These are phyloP conservation scores for Aspergillus leporis DNA, from an alignment of 495 filamentous ascomycete genomes.

Conservation along the genomic window DNA sequence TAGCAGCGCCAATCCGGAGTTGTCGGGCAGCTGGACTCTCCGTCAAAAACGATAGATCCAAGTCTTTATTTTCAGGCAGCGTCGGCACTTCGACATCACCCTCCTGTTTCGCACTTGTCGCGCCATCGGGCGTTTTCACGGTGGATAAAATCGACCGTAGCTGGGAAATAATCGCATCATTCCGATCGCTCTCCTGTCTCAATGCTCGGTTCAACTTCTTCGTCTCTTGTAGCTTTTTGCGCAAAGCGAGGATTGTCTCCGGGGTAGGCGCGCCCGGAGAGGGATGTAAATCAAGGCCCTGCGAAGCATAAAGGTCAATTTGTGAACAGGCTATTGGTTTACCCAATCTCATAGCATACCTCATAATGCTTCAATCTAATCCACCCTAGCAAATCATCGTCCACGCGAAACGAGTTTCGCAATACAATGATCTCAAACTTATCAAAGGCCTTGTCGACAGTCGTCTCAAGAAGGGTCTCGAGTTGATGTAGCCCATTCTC, in stretches of 20 bases:
- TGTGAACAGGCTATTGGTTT: not conserved
- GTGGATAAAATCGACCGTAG: constrained; percentile 57
- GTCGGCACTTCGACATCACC: constrained; percentile 16
- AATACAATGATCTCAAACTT: constrained; percentile 81
- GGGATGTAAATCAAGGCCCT: constrained; percentile 39
- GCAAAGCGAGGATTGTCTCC: constrained; percentile 67
- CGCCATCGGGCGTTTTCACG: constrained; percentile 28
- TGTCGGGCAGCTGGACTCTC: constrained; percentile 44
- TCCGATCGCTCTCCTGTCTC: constrained; percentile 71
- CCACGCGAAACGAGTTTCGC: constrained; percentile 82
- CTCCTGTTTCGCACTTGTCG: constrained; percentile 28
- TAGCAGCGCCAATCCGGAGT: constrained; percentile 45
- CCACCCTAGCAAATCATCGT: constrained; percentile 70
- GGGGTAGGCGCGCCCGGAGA: constrained; percentile 51
- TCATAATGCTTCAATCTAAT: constrained; percentile 86
- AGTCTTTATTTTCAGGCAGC: constrained; percentile 18
- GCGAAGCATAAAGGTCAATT: constrained; percentile 6
- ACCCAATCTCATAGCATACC: constrained; percentile 39
- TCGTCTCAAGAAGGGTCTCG: constrained; percentile 86
- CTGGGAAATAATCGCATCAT: constrained; percentile 68
- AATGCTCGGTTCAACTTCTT: constrained; percentile 75
- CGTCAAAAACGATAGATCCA: constrained; percentile 56
- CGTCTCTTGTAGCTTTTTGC: constrained; percentile 78
- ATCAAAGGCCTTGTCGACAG: constrained; percentile 78
- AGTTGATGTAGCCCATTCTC: constrained; percentile 89